These are phyloP conservation scores for Pholiota molesta DNA, from an alignment of 768 basidiomycete species.

Conservation along the genomic window DNA sequence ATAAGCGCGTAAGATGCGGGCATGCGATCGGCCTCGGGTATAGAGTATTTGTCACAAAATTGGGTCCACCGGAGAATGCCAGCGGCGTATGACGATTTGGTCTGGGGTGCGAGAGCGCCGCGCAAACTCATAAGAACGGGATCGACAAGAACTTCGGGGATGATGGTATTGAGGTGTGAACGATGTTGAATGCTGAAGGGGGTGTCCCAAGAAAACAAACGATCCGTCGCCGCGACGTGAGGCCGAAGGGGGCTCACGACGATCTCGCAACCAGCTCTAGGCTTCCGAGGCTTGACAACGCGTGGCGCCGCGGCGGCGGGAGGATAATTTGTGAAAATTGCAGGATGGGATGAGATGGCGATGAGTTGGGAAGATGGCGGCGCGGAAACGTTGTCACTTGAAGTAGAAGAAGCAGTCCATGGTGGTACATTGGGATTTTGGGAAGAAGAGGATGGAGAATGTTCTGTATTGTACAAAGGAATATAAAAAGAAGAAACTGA, in stretches of 20 bases:
- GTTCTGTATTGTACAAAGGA: too few relatives aligned
- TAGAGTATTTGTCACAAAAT: slow-evolving; percentile 34
- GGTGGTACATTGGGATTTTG: background rate
- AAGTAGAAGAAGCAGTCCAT: too few relatives aligned
- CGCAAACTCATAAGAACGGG: slow-evolving; percentile 8
- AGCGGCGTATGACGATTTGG: slow-evolving; percentile 33
- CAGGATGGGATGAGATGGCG: background rate
- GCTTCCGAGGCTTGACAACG: background rate
- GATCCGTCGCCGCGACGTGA: slow-evolving; percentile 18
- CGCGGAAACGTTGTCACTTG: too few relatives aligned
- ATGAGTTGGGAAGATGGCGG: too few relatives aligned
- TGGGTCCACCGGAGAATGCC: slow-evolving; percentile 37
- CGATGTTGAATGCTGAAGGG: slow-evolving; percentile 9
- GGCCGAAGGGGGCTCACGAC: slow-evolving; percentile 14
- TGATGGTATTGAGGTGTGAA: background rate
- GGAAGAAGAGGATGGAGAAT: background rate
- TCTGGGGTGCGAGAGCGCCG: slow-evolving; percentile 21
- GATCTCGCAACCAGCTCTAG: background rate
- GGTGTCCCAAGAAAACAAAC: slow-evolving; percentile 20
- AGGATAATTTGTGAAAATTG: background rate
- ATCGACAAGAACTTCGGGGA: background rate
- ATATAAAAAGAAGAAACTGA: too few relatives aligned
- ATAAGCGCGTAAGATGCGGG: slow-evolving; percentile 35
- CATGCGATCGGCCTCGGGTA: slow-evolving; percentile 33
- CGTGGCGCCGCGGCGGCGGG: too few relatives aligned